A percentile compares a stretch with the other conserved stretches of the same genome.
These are phyloP conservation scores for Aspergillus saccharolyticus DNA, from an alignment of 495 filamentous ascomycete species.

Conservation along the genomic window DNA sequence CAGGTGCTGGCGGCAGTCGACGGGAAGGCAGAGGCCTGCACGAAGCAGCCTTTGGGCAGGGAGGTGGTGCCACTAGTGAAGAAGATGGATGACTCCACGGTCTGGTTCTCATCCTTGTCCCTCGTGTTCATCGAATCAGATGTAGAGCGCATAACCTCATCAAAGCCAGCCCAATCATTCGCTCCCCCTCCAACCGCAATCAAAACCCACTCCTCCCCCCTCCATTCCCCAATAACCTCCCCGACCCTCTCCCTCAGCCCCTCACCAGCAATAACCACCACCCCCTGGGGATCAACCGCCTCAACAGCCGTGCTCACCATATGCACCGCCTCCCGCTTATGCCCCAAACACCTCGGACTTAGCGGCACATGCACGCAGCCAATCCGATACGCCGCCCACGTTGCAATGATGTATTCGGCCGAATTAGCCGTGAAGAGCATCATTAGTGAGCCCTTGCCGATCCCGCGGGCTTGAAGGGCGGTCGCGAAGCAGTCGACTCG, in stretches of 20 bases:
- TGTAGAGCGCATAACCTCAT: too few species aligned
- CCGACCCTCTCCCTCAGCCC: not conserved
- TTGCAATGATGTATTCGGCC: constrained; percentile 20
- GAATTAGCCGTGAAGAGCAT: constrained; percentile 9
- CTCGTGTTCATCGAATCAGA: too few species aligned
- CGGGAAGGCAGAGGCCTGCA: constrained; percentile 4
- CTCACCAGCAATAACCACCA: not conserved
- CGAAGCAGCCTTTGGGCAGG: constrained; percentile 36
- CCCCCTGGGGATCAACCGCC: too few species aligned
- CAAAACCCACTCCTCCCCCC: too few species aligned
- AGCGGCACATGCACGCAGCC: constrained; percentile 18
- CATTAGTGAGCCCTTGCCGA: not conserved
- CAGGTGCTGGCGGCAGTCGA: not conserved
- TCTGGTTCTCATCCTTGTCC: too few species aligned
- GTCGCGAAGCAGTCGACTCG: not conserved
- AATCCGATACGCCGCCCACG: constrained; percentile 18
- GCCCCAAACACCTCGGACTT: constrained; percentile 11
- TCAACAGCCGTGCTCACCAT: constrained; percentile 15
- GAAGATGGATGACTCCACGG: constrained; percentile 20
- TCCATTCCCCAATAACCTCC: not conserved
- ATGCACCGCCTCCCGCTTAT: constrained; percentile 11
- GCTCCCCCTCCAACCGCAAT: not conserved
- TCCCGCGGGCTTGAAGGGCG: not conserved
- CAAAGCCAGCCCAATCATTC: not conserved
- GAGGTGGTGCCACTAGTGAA: constrained; percentile 42